phyloP scores from a whole-genome alignment of 768 basidiomycete species.

The Phlebiopsis gigantea region DNA sequence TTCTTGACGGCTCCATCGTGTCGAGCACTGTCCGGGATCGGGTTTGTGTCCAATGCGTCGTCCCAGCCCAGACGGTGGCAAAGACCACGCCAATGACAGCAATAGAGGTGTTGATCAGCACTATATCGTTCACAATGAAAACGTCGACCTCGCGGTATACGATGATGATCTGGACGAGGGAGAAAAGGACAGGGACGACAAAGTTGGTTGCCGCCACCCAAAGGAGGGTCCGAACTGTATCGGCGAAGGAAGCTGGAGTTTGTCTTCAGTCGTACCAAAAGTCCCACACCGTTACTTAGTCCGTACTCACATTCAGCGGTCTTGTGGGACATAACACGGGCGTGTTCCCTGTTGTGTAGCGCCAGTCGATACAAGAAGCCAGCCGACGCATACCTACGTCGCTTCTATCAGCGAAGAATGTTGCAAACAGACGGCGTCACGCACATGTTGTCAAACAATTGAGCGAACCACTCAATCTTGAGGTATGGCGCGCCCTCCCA shows the following conservation, averaged over 20 bases:
- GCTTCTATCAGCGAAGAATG: no score
- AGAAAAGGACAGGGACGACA: constrained; percentile 27
- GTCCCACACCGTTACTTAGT: background rate
- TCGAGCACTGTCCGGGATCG: constrained; percentile 5
- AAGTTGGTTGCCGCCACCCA: constrained; percentile 30
- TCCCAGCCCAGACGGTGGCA: constrained; percentile 27
- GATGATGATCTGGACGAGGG: constrained; percentile 25
- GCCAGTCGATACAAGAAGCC: background rate
- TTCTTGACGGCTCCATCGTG: background rate
- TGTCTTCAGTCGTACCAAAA: no score
- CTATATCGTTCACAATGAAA: constrained; percentile 21
- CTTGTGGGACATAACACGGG: constrained; percentile 7
- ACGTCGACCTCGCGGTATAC: constrained; percentile 24
- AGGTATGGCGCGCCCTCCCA: constrained; percentile 26
- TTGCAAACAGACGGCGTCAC: no score
- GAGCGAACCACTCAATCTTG: constrained; percentile 29
- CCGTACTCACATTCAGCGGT: constrained; percentile 7
- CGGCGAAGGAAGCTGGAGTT: constrained; percentile 20
- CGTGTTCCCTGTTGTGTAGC: constrained; percentile 4
- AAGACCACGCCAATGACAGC: constrained; percentile 30
- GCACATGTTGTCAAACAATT: constrained; percentile 27
- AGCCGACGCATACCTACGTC: background rate
- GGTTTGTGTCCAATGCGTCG: constrained; percentile 3
- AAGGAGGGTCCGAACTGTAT: constrained; percentile 16
- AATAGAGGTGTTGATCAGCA: constrained; percentile 26